Conservation (phyloP, 1,284 basidiomycete genomes). For the Boletellus sp. region DNA sequence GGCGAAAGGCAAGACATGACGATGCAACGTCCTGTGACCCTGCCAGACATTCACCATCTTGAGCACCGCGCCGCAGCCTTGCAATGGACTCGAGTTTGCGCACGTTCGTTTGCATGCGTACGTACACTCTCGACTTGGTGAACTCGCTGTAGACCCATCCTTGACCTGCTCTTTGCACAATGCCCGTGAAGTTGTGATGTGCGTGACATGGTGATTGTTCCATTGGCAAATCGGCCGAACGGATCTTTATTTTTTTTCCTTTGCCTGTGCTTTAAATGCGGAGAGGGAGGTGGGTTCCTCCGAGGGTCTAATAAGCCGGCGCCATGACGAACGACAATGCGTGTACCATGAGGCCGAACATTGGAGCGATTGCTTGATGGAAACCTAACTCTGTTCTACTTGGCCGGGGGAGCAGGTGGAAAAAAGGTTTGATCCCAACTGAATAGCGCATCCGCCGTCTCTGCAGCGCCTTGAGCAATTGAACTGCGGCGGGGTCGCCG, state of each 20-base stretch:
- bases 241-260: not conserved
- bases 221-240: not conserved
- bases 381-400: not conserved
- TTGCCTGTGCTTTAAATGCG: not conserved
- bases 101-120: conserved; percentile 18
- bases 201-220: conserved; percentile 12
- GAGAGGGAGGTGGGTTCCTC: conserved; percentile 21
- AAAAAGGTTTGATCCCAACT: no score
- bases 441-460: no score
- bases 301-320: conserved; percentile 2
- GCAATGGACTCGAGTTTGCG: conserved; percentile 10
- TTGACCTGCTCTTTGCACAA: conserved; percentile 3
- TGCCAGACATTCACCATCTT: conserved; percentile 6
- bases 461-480: no score
- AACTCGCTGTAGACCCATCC: conserved; percentile 10
- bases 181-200: conserved; percentile 15
- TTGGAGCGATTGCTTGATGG: not conserved
- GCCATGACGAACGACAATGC: not conserved
- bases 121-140: conserved; percentile 1
- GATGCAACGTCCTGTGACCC: not conserved
- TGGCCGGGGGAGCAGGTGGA: not conserved
- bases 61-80: conserved; percentile 6
- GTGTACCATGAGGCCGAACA: not conserved
- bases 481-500: no score
- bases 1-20: conserved; percentile 56